Percentiles rank a stretch among this genome's conserved stretches.
Evolutionary conservation across 75 land plant genomes (phyloP).

Genomic region (Selaginella tamariscina): DNA sequence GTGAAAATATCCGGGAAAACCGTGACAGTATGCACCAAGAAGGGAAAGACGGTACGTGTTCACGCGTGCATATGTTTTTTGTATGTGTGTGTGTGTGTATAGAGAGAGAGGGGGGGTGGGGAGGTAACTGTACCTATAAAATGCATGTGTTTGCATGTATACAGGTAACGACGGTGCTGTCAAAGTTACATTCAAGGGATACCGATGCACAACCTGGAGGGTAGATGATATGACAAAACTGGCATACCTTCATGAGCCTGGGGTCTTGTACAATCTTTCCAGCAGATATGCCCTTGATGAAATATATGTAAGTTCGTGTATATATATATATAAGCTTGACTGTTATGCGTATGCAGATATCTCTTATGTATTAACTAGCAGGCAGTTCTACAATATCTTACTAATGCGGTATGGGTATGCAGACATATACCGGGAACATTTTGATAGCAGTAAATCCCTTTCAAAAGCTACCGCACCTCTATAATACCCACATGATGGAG

Average conservation of each 20-base stretch:
- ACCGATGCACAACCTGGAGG: constrained; percentile 82
- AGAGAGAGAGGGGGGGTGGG: too few relatives aligned
- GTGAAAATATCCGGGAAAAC: constrained; percentile 53
- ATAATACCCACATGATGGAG: constrained; percentile 85
- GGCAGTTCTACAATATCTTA: too few relatives aligned
- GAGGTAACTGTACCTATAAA: too few relatives aligned
- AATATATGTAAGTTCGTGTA: constrained; percentile 69
- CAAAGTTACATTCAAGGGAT: constrained; percentile 76
- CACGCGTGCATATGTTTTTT: not conserved
- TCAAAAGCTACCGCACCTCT: constrained; percentile 71
- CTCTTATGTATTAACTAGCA: too few relatives aligned
- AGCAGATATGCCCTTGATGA: constrained; percentile 94
- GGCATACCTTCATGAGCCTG: constrained; percentile 98
- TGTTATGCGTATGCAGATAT: too few relatives aligned
- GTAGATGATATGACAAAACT: constrained; percentile 99
- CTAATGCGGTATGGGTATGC: too few relatives aligned
- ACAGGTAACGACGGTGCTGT: constrained; percentile 47
- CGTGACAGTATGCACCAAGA: constrained; percentile 38
- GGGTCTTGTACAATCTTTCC: constrained; percentile 74
- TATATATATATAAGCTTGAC: not conserved
- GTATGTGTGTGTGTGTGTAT: not conserved
- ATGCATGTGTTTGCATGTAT: constrained; percentile 13
- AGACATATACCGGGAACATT: constrained; percentile 88
- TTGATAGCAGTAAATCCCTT: constrained; percentile 89
- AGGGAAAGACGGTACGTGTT: constrained; percentile 56